Evolutionary conservation across 2,329 filamentous ascomycete genomes (phyloP).

Genomic region (Arthrocladium fulminans): DNA sequence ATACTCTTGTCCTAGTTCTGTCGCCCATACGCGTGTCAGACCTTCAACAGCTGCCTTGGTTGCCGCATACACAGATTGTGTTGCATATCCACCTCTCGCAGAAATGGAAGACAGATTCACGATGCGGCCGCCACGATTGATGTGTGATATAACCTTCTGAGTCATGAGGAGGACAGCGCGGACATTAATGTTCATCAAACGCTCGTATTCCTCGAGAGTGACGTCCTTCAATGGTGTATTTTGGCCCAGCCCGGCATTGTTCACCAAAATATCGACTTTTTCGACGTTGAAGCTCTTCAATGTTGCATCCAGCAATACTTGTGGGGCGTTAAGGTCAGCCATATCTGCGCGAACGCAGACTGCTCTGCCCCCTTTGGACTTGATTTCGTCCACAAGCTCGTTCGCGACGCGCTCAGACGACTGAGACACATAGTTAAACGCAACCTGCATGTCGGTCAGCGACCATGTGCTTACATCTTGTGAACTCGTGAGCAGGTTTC

Average conservation of each 20-base stretch:
- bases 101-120: slow-evolving; percentile 14
- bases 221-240: slow-evolving; percentile 18
- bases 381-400: slow-evolving; percentile 20
- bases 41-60: slow-evolving; percentile 40
- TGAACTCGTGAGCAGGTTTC: slow-evolving; percentile 22
- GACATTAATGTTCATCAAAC: slow-evolving; percentile 19
- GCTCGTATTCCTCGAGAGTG: slow-evolving; percentile 16
- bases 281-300: slow-evolving; percentile 14
- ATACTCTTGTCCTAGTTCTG: slow-evolving; percentile 36
- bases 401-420: slow-evolving; percentile 25
- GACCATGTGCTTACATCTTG: slow-evolving; percentile 10
- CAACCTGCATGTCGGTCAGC: background rate
- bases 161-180: slow-evolving; percentile 22
- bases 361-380: slow-evolving; percentile 17
- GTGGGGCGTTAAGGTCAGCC: slow-evolving; percentile 11
- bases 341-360: slow-evolving; percentile 15
- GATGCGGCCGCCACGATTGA: slow-evolving; percentile 36
- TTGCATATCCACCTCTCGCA: slow-evolving; percentile 4
- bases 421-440: slow-evolving; percentile 15
- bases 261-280: slow-evolving; percentile 22
- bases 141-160: slow-evolving; percentile 10
- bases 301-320: slow-evolving; percentile 14
- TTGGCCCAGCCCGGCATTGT: slow-evolving; percentile 24
- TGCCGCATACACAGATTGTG: slow-evolving; percentile 32
- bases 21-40: slow-evolving; percentile 37